Conservation (phyloP, 2,329 filamentous ascomycete species). For the Stagonosporopsis cucurbitacearum region DNA sequence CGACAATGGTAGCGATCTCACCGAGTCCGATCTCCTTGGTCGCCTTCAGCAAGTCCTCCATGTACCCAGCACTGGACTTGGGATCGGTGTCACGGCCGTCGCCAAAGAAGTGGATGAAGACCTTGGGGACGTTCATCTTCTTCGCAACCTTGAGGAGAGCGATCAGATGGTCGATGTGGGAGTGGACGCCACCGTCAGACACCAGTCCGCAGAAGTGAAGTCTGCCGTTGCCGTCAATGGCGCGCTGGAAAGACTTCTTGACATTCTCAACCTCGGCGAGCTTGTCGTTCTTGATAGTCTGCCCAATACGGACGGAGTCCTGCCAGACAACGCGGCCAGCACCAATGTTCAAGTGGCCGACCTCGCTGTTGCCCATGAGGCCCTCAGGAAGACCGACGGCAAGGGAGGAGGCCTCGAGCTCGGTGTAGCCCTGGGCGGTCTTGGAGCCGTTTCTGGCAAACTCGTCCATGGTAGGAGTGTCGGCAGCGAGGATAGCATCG, state of each 20-base stretch:
- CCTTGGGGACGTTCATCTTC: constrained; percentile 82
- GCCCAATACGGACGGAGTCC: constrained; percentile 91
- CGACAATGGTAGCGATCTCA: constrained; percentile 89
- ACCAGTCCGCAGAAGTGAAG: constrained; percentile 92
- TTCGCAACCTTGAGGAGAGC: constrained; percentile 89
- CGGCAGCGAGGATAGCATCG: constrained; percentile 91
- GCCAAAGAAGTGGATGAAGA: constrained; percentile 99
- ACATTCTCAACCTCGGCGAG: constrained; percentile 78
- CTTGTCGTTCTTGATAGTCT: constrained; percentile 84
- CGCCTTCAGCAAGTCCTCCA: constrained; percentile 83
- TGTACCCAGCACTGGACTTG: constrained; percentile 86
- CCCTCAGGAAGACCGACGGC: constrained; percentile 96
- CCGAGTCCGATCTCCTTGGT: constrained; percentile 84
- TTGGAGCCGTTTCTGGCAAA: constrained; percentile 72
- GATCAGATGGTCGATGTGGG: constrained; percentile 93
- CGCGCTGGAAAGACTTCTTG: constrained; percentile 76
- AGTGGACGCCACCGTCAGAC: constrained; percentile 95
- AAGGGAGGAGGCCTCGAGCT: constrained; percentile 93
- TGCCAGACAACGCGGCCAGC: constrained; percentile 98
- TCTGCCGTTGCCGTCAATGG: constrained; percentile 87
- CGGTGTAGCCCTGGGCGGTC: constrained; percentile 82
- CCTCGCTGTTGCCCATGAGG: constrained; percentile 98
- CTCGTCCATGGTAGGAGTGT: constrained; percentile 93
- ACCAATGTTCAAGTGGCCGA: constrained; percentile 98
- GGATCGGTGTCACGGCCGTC: constrained; percentile 98